phyloP scores from a whole-genome alignment of 1,284 basidiomycete species.

The Kalmanozyma brasiliensis region DNA sequence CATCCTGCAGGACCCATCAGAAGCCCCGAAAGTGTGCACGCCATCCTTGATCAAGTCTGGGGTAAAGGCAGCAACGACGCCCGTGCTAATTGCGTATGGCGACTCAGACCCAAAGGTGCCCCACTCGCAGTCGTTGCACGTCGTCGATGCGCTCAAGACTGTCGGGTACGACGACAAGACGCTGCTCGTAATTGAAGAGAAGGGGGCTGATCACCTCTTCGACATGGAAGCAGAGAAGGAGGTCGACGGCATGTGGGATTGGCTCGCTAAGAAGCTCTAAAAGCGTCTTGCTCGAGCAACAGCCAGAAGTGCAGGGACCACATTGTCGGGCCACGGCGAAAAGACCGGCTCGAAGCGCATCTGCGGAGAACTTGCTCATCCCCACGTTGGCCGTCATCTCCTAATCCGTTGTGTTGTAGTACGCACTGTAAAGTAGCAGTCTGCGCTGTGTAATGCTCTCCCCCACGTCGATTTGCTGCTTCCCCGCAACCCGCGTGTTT shows the following conservation, averaged over 20 bases:
- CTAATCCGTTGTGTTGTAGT: neutral
- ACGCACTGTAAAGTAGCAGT: too few relatives aligned
- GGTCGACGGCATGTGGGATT: slow-evolving; percentile 37
- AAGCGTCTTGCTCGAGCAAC: neutral
- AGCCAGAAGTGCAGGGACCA: neutral
- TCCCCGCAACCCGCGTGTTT: slow-evolving; percentile 6
- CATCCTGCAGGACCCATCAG: slow-evolving; percentile 22
- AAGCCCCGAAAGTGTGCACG: slow-evolving; percentile 28
- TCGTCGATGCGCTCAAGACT: slow-evolving; percentile 37
- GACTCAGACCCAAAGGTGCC: slow-evolving; percentile 49
- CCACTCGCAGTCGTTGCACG: slow-evolving; percentile 44
- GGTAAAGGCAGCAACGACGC: slow-evolving; percentile 1
- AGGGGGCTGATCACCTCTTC: slow-evolving; percentile 45
- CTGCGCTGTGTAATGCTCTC: too few relatives aligned
- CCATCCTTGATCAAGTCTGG: slow-evolving; percentile 29
- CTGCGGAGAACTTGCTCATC: slow-evolving; percentile 2
- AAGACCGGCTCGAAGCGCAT: neutral
- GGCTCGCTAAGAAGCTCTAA: slow-evolving; percentile 24
- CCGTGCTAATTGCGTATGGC: slow-evolving; percentile 48
- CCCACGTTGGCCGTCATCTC: neutral
- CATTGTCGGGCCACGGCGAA: neutral
- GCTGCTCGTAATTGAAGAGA: slow-evolving; percentile 23
- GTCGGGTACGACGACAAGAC: slow-evolving; percentile 24
- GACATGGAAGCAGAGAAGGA: slow-evolving; percentile 44
- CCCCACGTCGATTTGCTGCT: slow-evolving; percentile 3